Conservation (phyloP, 345 rosid species). For the Citrus inodora region DNA sequence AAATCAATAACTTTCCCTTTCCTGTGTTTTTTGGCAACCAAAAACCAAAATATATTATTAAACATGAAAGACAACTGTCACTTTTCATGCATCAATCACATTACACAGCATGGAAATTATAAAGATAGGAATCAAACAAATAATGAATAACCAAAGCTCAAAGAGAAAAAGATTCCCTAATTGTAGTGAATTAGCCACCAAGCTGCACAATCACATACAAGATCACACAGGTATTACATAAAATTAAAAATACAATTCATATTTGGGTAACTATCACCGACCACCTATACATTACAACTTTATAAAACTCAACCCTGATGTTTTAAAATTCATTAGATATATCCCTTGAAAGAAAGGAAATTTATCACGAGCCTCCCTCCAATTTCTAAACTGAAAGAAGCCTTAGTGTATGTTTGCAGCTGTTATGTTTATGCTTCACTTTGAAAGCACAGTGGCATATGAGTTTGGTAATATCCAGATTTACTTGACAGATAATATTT, state of each 20-base stretch:
- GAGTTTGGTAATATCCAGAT: too few relatives aligned
- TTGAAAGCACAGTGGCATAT: too few relatives aligned
- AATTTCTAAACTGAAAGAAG: too few relatives aligned
- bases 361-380: neutral
- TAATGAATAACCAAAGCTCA: neutral
- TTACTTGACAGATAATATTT: too few relatives aligned
- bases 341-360: neutral
- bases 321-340: neutral
- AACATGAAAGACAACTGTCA: neutral
- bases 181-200: neutral
- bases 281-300: neutral
- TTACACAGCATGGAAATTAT: neutral
- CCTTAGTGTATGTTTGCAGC: too few relatives aligned
- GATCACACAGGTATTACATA: neutral
- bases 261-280: neutral
- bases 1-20: neutral
- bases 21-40: neutral
- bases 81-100: neutral
- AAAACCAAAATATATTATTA: neutral
- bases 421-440: too few relatives aligned
- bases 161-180: neutral
- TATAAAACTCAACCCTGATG: neutral
- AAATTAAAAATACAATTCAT: neutral
- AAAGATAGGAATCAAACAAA: neutral
- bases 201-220: neutral